phyloP scores from a whole-genome alignment of 805 yeast genomes.

The Candida qinlingensis region DNA sequence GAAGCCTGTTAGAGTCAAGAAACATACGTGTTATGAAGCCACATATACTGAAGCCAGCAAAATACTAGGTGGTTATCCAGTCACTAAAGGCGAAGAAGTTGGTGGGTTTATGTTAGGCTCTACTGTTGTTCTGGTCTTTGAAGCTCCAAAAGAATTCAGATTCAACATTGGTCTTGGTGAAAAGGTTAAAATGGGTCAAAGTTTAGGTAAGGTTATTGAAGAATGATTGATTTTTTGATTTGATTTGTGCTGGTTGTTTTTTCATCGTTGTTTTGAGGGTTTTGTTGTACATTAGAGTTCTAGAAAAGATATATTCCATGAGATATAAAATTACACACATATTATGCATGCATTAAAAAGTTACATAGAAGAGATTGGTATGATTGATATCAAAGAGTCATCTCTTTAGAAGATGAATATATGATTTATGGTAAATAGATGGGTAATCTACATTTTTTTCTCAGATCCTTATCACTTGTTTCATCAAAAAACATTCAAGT shows the following conservation, averaged over 20 bases:
- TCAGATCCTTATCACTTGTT: no score
- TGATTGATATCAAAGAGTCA: background rate
- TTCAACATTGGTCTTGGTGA: slow-evolving; percentile 71
- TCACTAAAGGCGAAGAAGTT: slow-evolving; percentile 87
- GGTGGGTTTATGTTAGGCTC: slow-evolving; percentile 97
- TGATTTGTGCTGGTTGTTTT: background rate
- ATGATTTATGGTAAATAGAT: slow-evolving; percentile 5
- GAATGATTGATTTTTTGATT: background rate
- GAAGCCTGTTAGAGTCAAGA: slow-evolving; percentile 40
- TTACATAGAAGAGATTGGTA: background rate
- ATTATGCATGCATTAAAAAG: background rate
- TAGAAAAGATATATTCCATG: no score
- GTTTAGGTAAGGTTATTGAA: slow-evolving; percentile 46
- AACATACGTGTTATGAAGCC: slow-evolving; percentile 90
- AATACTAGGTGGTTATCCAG: slow-evolving; percentile 79
- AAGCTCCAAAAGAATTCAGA: slow-evolving; percentile 80
- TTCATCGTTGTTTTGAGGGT: no score
- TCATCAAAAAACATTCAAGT: slow-evolving; percentile 19
- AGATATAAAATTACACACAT: background rate
- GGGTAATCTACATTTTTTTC: background rate
- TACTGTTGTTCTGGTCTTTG: slow-evolving; percentile 94
- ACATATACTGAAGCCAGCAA: slow-evolving; percentile 77
- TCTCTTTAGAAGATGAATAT: slow-evolving; percentile 1
- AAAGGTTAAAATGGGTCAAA: slow-evolving; percentile 78
- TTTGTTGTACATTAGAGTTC: no score